Conservation (phyloP, 768 basidiomycete species). For the Rhodotorula graminis region DNA sequence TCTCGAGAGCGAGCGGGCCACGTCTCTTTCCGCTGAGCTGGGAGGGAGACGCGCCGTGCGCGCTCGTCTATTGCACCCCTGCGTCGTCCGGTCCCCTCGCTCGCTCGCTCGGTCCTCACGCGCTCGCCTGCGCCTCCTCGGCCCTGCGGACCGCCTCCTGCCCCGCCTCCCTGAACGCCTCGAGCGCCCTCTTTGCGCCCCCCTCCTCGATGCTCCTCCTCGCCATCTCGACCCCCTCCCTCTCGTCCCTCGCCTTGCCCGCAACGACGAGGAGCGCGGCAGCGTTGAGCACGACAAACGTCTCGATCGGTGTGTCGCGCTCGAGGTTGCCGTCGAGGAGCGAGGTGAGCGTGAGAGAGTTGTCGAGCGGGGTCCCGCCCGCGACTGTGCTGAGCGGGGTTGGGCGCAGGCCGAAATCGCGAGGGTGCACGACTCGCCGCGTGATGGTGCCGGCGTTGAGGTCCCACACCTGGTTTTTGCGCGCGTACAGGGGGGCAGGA, state of each 20-base stretch:
- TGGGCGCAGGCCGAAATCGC: conserved; percentile 71
- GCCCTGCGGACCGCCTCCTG: background rate
- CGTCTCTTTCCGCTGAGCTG: too few species aligned
- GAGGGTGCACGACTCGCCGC: conserved; percentile 55
- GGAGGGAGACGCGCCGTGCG: background rate
- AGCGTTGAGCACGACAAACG: conserved; percentile 87
- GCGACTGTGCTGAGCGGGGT: conserved; percentile 68
- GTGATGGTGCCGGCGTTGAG: conserved; percentile 59
- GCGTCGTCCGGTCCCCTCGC: too few species aligned
- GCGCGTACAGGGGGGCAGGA: too few species aligned
- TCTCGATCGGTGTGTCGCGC: conserved; percentile 55
- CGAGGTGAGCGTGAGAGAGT: conserved; percentile 65
- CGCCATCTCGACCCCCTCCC: conserved; percentile 67
- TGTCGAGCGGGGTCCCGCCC: conserved; percentile 71
- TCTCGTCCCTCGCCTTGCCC: conserved; percentile 64
- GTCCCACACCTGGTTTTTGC: conserved; percentile 62
- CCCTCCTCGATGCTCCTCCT: conserved; percentile 51
- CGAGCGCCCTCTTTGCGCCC: conserved; percentile 49
- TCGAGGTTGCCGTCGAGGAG: conserved; percentile 54
- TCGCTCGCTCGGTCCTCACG: too few species aligned
- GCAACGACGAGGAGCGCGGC: conserved; percentile 81
- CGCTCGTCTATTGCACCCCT: background rate
- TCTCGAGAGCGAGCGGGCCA: too few species aligned
- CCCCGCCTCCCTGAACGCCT: conserved; percentile 46
- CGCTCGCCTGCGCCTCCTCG: too few species aligned